Conservation (phyloP, 768 basidiomycete species). For the Phaeotremella skinneri region DNA sequence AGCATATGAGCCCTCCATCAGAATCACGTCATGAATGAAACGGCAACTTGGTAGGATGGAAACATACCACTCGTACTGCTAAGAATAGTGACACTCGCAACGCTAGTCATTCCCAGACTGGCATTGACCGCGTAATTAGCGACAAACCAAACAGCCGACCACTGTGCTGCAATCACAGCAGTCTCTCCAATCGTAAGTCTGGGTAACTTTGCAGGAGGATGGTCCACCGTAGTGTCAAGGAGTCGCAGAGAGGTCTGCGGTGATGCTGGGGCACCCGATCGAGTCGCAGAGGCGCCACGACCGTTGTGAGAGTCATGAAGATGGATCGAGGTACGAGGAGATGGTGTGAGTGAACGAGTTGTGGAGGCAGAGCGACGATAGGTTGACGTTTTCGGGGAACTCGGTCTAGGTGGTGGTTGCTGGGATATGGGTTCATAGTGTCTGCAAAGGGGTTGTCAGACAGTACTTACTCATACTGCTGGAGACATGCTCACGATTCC, state of each 20-base stretch:
- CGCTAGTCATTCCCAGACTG: conserved; percentile 79
- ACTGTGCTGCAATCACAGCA: conserved; percentile 69
- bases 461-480: no score
- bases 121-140: conserved; percentile 92
- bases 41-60: conserved; percentile 2
- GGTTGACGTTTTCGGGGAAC: neutral
- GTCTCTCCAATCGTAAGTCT: conserved; percentile 70
- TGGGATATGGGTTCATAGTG: conserved; percentile 7
- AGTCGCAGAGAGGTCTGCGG: neutral
- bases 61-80: conserved; percentile 80
- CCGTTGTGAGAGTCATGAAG: neutral
- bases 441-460: conserved; percentile 9
- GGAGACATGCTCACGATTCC: conserved; percentile 11
- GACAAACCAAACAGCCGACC: conserved; percentile 84
- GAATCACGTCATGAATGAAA: conserved; percentile 12
- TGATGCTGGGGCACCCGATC: neutral
- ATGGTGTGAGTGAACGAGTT: no score
- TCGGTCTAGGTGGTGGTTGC: neutral
- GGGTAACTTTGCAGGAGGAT: conserved; percentile 20
- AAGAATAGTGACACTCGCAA: conserved; percentile 88
- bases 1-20: no score
- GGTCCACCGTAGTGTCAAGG: neutral
- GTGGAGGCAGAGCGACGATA: neutral
- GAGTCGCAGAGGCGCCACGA: conserved; percentile 16
- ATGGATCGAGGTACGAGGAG: no score